Evolutionary conservation across 306 rosid genomes (phyloP).

Genomic region (Cyamopsis tetragonoloba): DNA sequence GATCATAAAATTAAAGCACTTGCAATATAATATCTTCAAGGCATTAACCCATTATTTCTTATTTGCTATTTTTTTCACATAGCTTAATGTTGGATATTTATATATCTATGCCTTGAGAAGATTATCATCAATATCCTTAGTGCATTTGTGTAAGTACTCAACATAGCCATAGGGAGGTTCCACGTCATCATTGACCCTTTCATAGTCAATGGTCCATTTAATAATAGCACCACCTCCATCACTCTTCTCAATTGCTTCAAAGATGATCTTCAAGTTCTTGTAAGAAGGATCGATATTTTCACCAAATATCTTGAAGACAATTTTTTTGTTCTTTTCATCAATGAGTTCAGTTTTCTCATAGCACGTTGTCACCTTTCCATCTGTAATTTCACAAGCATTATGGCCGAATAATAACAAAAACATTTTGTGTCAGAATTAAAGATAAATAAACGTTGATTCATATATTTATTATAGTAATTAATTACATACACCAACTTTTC

Average conservation of each 20-base stretch:
- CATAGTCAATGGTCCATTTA: constrained; percentile 25
- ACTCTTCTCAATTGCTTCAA: background rate
- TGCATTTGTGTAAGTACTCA: background rate
- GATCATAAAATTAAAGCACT: too few species aligned
- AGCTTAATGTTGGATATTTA: background rate
- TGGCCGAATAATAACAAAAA: background rate
- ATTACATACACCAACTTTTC: too few species aligned
- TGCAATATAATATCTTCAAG: too few species aligned
- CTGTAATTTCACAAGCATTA: background rate
- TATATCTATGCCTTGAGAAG: background rate
- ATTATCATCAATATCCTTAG: too few species aligned
- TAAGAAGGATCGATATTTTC: too few species aligned
- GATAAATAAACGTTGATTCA: too few species aligned
- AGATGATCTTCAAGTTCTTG: background rate
- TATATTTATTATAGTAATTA: too few species aligned
- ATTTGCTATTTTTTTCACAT: background rate
- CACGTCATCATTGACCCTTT: constrained; percentile 8
- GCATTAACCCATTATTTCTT: background rate
- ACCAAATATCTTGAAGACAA: background rate
- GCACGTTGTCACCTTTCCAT: background rate
- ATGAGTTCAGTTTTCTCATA: background rate
- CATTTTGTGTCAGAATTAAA: background rate
- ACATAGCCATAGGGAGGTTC: constrained; percentile 8
- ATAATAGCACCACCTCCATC: background rate
- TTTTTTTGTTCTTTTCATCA: background rate